Evolutionary conservation across 257 asterid genomes (phyloP), one percentile per base, ranked within the genome.

Genomic region (Solanum piurae): DNA sequence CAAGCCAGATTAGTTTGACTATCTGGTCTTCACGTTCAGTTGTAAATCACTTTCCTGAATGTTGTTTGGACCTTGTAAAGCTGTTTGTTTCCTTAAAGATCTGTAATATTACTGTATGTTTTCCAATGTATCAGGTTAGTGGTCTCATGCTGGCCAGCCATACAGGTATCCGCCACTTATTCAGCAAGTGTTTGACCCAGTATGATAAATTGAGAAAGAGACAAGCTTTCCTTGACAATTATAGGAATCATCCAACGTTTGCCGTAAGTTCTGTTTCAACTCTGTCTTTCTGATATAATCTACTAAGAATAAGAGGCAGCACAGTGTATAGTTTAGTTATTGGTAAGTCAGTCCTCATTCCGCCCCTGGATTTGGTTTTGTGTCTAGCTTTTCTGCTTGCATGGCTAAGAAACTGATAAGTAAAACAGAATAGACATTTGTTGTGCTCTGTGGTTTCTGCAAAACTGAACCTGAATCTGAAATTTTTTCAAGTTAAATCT

Each of bases 91-190:
- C 31, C 44, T 7, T 9, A 66, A 76, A 31, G 75, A 86, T 33
- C 13, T 74, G 13, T 86, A n/a, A 74, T 74, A 74, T 6, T 72
- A n/a, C 34, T 33, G n/a, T 83, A 7, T 76, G 73, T 49, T 91
- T 88, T 37, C 86, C 33, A 25, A 60, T 80, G 77, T 90, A 1
- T 88, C 88, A 97, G 99, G 99, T 97, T 86, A 97, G 98, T 86
- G 99, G 99, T 83, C 96, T 97, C 89, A 97, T 97, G 99, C 94
- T 97, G 82, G 99, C 99, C 85, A 97, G 99, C 90, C 98, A 97
- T 89, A 97, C 99, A 89, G 98, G 99, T 84, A 96, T 97, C 89
- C 99, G 99, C 77, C 99, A 97, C 92, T 93, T 97, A 92, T 97
- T 97, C 90, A 91, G 98, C 90, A 96, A 96, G 92, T 96, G 98